A percentile compares a stretch with the other conserved stretches of the same genome.
Conservation (phyloP, 352 stramenopile species). For the Elongisporangium undulatum region DNA sequence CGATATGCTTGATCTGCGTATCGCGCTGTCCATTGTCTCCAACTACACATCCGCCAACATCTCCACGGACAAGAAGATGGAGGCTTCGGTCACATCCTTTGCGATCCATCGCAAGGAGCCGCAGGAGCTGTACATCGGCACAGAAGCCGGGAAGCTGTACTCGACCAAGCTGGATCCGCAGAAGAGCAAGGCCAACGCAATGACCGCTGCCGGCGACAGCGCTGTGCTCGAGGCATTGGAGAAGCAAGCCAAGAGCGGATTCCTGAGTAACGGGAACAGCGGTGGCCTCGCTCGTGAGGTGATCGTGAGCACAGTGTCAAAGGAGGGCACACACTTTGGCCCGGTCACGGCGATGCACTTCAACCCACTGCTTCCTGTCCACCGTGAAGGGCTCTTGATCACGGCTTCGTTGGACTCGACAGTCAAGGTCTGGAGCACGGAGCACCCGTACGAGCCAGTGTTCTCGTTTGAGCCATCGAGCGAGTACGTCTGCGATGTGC, state of each 20-base stretch:
- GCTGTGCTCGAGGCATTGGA: slow-evolving; percentile 14
- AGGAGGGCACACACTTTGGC: slow-evolving; percentile 72
- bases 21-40: slow-evolving; percentile 73
- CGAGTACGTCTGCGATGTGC: slow-evolving; percentile 87
- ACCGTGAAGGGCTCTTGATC: slow-evolving; percentile 74
- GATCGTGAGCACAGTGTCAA: slow-evolving; percentile 60
- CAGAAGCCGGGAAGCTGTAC: slow-evolving; percentile 78
- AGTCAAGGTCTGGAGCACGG: slow-evolving; percentile 84
- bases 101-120: slow-evolving; percentile 79
- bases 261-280: slow-evolving; percentile 19
- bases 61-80: slow-evolving; percentile 80
- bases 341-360: slow-evolving; percentile 85
- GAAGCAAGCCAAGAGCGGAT: slow-evolving; percentile 29
- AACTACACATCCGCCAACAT: slow-evolving; percentile 64
- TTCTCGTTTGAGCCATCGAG: slow-evolving; percentile 84
- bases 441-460: slow-evolving; percentile 61
- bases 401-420: slow-evolving; percentile 85
- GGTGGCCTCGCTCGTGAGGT: slow-evolving; percentile 42
- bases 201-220: slow-evolving; percentile 10
- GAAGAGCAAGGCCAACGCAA: slow-evolving; percentile 46
- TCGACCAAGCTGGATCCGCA: slow-evolving; percentile 69
- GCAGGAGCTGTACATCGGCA: slow-evolving; percentile 82
- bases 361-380: slow-evolving; percentile 62
- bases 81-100: slow-evolving; percentile 79
- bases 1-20: slow-evolving; percentile 81